Evolutionary conservation across 2,329 filamentous ascomycete species (phyloP), one percentile per base, ranked within the genome.

Genomic region (Beauveria scarabaeidicola): DNA sequence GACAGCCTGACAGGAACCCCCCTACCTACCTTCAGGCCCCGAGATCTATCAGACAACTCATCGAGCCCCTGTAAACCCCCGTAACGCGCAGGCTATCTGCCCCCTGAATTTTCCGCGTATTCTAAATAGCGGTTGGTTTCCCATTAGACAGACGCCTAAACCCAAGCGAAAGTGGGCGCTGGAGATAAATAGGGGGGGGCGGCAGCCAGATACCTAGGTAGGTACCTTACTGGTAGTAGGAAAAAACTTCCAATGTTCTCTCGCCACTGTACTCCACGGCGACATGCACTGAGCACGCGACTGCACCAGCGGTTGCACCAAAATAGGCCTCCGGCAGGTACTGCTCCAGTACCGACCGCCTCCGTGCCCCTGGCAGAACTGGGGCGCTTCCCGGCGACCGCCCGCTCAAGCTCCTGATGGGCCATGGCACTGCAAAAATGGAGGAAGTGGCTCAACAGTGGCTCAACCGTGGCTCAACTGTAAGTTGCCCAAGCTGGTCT

Each of bases 231-330:
- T n/a, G n/a, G n/a, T n/a, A n/a, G n/a, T n/a, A 52, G 25, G 43
- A 55, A 48, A 60, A 61, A 40, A 48, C 10, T 7, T 29, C 13
- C 40, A 19, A 3, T 19, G 47, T 46, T 50, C 29, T 36, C 38
- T 61, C 38, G 52, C 47, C 53, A 52, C 58, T 27, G n/a, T 60
- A 60, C 58, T 25, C 32, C 25, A n/a, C 40, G 1, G 44, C 5
- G 38, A 60, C 58, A 3, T 60, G 19, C 3, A 15, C 9, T 29
- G 52, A 57, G 59, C 58, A 60, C 58, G 52, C 58, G 51, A 60
- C 58, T 27, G 36, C 46, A 50, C 52, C 27, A 44, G 8, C 6
- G 2, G n/a, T 5, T 21, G 27, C 38, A 50, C 38, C 38, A 44
- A 29, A 40, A 19, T 7, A 7, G 8, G 5, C 11, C 32, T 25